A percentile compares a stretch with the other conserved stretches of the same genome.
Evolutionary conservation across 768 basidiomycete species (phyloP).

Genomic region (Tylopilus vinaceipallidus): DNA sequence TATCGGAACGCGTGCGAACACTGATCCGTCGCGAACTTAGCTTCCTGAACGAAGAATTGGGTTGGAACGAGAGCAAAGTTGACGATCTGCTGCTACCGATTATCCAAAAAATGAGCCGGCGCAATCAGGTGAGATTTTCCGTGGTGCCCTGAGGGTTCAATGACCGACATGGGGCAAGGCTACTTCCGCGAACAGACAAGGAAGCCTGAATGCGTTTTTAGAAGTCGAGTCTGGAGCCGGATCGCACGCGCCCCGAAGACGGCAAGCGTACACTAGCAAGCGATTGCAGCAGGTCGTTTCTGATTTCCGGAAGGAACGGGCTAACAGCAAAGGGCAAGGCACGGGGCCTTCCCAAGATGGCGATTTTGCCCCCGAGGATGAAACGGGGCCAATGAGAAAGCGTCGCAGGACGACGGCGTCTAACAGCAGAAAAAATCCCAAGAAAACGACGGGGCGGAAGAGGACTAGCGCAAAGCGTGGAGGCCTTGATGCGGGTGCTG

Average conservation of each 20-base stretch:
- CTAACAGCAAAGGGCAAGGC: conserved; percentile 16
- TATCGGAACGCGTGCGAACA: not conserved
- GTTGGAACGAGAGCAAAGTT: conserved; percentile 80
- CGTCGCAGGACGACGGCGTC: conserved; percentile 26
- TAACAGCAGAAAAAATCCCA: conserved; percentile 7
- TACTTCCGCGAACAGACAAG: conserved; percentile 71
- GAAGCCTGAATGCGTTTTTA: conserved; percentile 73
- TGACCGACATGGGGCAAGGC: conserved; percentile 39
- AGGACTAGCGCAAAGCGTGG: not conserved
- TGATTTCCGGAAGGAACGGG: conserved; percentile 61
- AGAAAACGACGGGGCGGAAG: conserved; percentile 7
- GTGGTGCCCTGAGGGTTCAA: not conserved
- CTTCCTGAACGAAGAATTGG: conserved; percentile 73
- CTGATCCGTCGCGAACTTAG: conserved; percentile 35
- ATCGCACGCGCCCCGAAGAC: conserved; percentile 71
- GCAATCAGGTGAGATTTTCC: conserved; percentile 56
- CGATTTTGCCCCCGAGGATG: conserved; percentile 27
- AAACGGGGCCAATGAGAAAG: conserved; percentile 31
- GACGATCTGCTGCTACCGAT: conserved; percentile 91
- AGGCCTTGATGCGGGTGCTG: not conserved
- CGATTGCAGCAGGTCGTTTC: conserved; percentile 84
- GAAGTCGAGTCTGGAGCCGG: conserved; percentile 67
- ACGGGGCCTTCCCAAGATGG: conserved; percentile 25
- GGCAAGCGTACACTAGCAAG: conserved; percentile 83
- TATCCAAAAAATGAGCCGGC: conserved; percentile 83